phyloP scores from a whole-genome alignment of 2,329 filamentous ascomycete species.

The Colletotrichum musae region DNA sequence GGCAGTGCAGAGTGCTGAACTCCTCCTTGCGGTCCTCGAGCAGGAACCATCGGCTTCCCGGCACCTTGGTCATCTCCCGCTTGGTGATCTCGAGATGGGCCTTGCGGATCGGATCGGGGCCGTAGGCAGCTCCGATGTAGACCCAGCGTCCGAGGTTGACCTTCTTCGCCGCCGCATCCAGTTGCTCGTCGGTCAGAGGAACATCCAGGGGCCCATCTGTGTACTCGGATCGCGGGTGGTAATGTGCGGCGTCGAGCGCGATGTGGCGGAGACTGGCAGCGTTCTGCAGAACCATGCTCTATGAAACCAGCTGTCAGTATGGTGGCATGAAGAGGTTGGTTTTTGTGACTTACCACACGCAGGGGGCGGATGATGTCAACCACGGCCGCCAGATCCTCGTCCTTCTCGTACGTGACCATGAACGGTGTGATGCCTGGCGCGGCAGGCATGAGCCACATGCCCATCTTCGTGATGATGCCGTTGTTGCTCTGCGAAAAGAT shows the following conservation, averaged over 20 bases:
- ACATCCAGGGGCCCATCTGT: slow-evolving; percentile 40
- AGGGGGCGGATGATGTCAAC: slow-evolving; percentile 55
- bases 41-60: slow-evolving; percentile 32
- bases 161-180: slow-evolving; percentile 56
- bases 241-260: slow-evolving; percentile 57
- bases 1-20: slow-evolving; percentile 49
- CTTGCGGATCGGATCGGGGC: slow-evolving; percentile 46
- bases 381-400: slow-evolving; percentile 52
- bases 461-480: slow-evolving; percentile 69
- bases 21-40: slow-evolving; percentile 40
- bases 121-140: slow-evolving; percentile 60
- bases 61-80: slow-evolving; percentile 32
- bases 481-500: slow-evolving; percentile 67
- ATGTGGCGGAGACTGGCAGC: slow-evolving; percentile 61
- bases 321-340: not conserved
- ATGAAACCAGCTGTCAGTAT: not conserved
- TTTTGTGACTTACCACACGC: slow-evolving; percentile 34
- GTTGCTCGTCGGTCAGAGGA: slow-evolving; percentile 53
- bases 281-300: slow-evolving; percentile 57
- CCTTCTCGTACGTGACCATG: slow-evolving; percentile 55
- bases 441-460: slow-evolving; percentile 58
- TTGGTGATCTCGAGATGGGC: slow-evolving; percentile 37
- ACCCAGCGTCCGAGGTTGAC: slow-evolving; percentile 60
- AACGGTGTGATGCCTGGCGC: slow-evolving; percentile 54
- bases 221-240: slow-evolving; percentile 48